phyloP scores from a whole-genome alignment of 306 rosid genomes.

The Casuarina equisetifolia region DNA sequence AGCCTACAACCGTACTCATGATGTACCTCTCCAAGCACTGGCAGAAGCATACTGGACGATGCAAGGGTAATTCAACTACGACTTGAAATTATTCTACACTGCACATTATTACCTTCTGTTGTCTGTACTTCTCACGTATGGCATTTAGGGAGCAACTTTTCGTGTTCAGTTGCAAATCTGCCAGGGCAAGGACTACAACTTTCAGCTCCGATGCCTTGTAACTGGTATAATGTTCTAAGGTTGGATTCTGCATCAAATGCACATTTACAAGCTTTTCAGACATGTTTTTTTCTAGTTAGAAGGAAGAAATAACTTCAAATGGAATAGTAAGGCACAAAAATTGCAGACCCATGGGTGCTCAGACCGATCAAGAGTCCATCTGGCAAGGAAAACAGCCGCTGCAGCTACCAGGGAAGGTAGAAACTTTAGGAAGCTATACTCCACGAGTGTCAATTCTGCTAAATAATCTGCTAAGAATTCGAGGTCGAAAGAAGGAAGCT shows the following conservation, averaged over 20 bases:
- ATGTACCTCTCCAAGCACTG: not conserved
- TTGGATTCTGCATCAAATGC: conserved; percentile 58
- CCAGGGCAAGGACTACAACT: conserved; percentile 64
- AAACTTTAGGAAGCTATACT: conserved; percentile 69
- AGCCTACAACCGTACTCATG: not conserved
- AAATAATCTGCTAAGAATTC: conserved; percentile 82
- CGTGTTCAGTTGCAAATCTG: conserved; percentile 65
- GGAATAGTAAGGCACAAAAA: conserved; percentile 17
- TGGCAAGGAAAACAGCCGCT: conserved; percentile 86
- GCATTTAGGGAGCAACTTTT: conserved; percentile 56
- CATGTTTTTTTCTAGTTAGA: not conserved
- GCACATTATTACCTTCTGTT: conserved; percentile 62
- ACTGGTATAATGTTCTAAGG: conserved; percentile 73
- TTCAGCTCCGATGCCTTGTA: conserved; percentile 68
- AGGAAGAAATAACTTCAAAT: not conserved
- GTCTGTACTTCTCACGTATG: conserved; percentile 72
- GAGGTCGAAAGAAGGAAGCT: conserved; percentile 62
- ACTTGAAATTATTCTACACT: not conserved
- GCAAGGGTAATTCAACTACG: not conserved
- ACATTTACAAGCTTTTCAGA: conserved; percentile 19
- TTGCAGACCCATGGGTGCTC: conserved; percentile 81
- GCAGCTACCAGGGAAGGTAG: conserved; percentile 85
- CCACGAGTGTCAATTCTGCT: conserved; percentile 77
- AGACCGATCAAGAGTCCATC: conserved; percentile 74
- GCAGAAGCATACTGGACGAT: not conserved